Conservation (phyloP, 345 rosid genomes). For the Gossypium sturtianum region DNA sequence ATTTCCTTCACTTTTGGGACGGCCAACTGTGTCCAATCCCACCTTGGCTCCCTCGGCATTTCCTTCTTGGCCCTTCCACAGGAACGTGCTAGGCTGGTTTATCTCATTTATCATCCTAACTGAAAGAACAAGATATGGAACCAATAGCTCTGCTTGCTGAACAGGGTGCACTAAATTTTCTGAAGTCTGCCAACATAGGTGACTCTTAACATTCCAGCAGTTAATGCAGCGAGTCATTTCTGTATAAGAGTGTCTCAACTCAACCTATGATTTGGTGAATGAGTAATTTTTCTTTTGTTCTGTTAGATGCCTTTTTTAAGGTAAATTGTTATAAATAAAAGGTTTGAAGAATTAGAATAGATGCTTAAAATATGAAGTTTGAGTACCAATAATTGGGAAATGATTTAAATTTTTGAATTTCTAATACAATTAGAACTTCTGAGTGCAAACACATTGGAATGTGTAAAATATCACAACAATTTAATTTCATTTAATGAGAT, state of each 20-base stretch:
- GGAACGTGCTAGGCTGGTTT: not conserved
- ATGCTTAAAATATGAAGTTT: not conserved
- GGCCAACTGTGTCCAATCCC: not conserved
- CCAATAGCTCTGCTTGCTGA: not conserved
- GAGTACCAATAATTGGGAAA: not conserved
- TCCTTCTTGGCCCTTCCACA: not conserved
- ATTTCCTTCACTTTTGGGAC: not conserved
- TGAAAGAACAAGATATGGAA: not conserved
- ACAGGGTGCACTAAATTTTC: not conserved
- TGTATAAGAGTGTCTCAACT: not conserved
- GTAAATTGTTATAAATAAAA: not conserved
- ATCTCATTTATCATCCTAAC: not conserved
- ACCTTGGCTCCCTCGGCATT: not conserved
- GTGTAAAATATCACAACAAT: not conserved
- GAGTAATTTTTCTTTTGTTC: not conserved
- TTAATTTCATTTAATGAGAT: not conserved
- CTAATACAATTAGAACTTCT: not conserved
- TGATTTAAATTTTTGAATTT: not conserved
- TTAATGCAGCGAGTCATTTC: not conserved
- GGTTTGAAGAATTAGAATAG: not conserved
- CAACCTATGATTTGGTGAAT: not conserved
- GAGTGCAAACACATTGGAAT: not conserved
- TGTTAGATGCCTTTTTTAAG: not conserved
- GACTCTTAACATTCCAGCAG: not conserved
- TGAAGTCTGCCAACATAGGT: not conserved